phyloP scores from a whole-genome alignment of 257 asterid genomes.

The Oldenlandia corymbosa region DNA sequence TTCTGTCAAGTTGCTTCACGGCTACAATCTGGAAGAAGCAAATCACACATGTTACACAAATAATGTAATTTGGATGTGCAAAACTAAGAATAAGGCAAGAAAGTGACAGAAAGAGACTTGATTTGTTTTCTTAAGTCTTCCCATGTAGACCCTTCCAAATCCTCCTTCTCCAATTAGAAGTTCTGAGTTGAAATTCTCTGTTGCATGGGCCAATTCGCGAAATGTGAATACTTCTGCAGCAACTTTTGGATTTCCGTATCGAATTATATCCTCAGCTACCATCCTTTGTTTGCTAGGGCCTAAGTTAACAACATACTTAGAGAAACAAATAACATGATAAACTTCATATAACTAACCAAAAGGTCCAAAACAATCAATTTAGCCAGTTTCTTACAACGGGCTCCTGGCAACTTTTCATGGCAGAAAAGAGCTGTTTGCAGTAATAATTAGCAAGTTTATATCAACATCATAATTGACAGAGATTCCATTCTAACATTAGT shows the following conservation, averaged over 20 bases:
- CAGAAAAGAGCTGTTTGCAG: too few species aligned
- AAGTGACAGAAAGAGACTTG: slow-evolving; percentile 32
- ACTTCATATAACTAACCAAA: too few species aligned
- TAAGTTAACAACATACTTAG: slow-evolving; percentile 10
- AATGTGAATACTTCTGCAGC: slow-evolving; percentile 75
- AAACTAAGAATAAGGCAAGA: not conserved
- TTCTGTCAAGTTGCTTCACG: slow-evolving; percentile 43
- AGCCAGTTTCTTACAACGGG: too few species aligned
- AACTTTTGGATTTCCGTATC: slow-evolving; percentile 36
- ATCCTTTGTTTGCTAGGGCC: slow-evolving; percentile 48
- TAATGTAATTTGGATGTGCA: too few species aligned
- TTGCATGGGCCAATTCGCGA: slow-evolving; percentile 68
- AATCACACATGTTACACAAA: not conserved
- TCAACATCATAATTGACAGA: too few species aligned
- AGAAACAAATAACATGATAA: not conserved
- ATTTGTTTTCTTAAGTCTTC: slow-evolving; percentile 59
- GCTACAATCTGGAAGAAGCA: slow-evolving; percentile 31
- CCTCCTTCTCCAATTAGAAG: slow-evolving; percentile 78
- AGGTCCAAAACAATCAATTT: too few species aligned
- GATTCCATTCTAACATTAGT: too few species aligned
- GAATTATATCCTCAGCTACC: slow-evolving; percentile 40
- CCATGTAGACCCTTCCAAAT: slow-evolving; percentile 82
- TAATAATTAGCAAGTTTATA: too few species aligned
- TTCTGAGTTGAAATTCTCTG: slow-evolving; percentile 78
- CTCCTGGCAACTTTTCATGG: too few species aligned